These are phyloP conservation scores for Apiospora arundinis DNA, from an alignment of 2,329 filamentous ascomycete genomes.

Conservation along the genomic window DNA sequence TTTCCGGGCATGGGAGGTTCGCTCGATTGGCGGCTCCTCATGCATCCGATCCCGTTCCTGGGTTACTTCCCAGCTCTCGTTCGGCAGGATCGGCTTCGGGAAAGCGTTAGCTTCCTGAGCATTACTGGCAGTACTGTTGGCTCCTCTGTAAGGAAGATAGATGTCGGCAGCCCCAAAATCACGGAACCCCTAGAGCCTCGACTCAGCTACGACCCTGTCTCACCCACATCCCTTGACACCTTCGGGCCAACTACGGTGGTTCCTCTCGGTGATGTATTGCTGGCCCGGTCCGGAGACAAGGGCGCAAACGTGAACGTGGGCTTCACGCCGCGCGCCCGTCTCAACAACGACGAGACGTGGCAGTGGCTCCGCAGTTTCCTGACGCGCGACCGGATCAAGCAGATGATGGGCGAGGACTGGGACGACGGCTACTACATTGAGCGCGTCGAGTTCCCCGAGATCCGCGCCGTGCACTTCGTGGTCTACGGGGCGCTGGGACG, in stretches of 20 bases:
- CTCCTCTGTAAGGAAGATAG: conserved; percentile 20
- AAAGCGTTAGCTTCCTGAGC: conserved; percentile 29
- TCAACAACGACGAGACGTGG: conserved; percentile 45
- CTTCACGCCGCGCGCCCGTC: conserved; percentile 48
- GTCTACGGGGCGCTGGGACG: conserved; percentile 52
- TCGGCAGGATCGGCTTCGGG: conserved; percentile 32
- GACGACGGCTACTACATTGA: conserved; percentile 49
- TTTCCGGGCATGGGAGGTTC: conserved; percentile 51
- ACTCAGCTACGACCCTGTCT: conserved; percentile 32
- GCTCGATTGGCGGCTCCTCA: conserved; percentile 46
- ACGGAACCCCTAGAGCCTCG: conserved; percentile 36
- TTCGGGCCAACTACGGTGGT: conserved; percentile 49
- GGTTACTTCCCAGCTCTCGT: conserved; percentile 49
- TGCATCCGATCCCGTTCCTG: conserved; percentile 46
- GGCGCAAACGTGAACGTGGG: conserved; percentile 36
- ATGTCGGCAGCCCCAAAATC: conserved; percentile 33
- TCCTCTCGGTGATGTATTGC: conserved; percentile 40
- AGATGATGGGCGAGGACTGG: conserved; percentile 51
- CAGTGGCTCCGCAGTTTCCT: conserved; percentile 47
- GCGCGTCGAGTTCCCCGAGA: conserved; percentile 52
- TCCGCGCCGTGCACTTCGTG: conserved; percentile 57
- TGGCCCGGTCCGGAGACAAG: conserved; percentile 35
- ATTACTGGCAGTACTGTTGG: not conserved
- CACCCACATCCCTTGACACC: conserved; percentile 30
- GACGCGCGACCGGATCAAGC: conserved; percentile 42